Evolutionary conservation across 306 rosid genomes (phyloP).

Genomic region (Mimosa bimucronata): DNA sequence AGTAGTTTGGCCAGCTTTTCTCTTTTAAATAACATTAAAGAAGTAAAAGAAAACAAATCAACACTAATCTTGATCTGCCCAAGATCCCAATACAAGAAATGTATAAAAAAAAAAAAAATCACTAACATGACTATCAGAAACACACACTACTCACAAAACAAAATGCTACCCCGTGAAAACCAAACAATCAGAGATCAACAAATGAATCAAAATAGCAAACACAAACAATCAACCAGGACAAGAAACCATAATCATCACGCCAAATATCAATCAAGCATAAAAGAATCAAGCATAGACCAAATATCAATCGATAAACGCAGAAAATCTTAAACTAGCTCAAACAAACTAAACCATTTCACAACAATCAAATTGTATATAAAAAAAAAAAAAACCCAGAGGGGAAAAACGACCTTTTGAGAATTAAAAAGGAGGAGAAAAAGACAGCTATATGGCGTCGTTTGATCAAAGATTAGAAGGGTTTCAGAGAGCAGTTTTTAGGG

Average conservation of each 20-base stretch:
- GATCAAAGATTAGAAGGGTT: no score
- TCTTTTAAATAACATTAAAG: not conserved
- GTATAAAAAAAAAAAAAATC: not conserved
- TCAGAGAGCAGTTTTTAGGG: no score
- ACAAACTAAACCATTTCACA: no score
- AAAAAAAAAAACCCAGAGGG: no score
- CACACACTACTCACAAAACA: not conserved
- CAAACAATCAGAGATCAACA: not conserved
- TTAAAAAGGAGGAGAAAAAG: no score
- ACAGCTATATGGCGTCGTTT: no score
- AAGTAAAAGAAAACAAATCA: not conserved
- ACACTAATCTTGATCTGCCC: not conserved
- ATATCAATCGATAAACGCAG: conserved; percentile 15
- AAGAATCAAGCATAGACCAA: not conserved
- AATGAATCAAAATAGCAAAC: not conserved
- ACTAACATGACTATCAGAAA: not conserved
- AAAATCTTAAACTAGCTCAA: no score
- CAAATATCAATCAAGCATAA: not conserved
- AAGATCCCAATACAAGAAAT: not conserved
- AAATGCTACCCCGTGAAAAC: not conserved
- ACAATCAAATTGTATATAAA: no score
- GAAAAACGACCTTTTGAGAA: no score
- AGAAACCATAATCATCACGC: not conserved
- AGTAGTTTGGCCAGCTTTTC: not conserved
- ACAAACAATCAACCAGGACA: not conserved